These are phyloP conservation scores for Epichloe coenophiala DNA, from an alignment of 2,329 filamentous ascomycete species.

Conservation along the genomic window DNA sequence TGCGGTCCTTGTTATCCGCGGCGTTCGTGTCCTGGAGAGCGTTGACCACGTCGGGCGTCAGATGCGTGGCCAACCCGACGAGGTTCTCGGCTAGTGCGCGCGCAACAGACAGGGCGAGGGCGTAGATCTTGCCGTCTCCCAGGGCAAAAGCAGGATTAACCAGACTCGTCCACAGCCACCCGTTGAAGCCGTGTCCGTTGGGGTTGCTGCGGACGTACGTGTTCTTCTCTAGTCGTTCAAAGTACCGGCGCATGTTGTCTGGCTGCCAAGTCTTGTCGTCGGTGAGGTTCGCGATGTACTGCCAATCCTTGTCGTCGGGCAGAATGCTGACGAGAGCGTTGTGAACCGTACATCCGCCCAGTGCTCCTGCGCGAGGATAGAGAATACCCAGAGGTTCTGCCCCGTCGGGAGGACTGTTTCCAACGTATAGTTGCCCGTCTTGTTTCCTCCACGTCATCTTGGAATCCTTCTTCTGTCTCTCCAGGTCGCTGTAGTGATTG, in stretches of 20 bases:
- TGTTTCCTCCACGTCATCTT: constrained; percentile 44
- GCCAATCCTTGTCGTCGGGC: not conserved
- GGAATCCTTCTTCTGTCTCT: constrained; percentile 35
- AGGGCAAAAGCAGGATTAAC: too few species aligned
- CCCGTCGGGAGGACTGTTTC: constrained; percentile 3
- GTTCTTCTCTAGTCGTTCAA: constrained; percentile 41
- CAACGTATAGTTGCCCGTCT: constrained; percentile 34
- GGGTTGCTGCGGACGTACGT: constrained; percentile 22
- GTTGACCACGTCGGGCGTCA: too few species aligned
- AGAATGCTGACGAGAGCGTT: constrained; percentile 18
- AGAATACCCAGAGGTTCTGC: constrained; percentile 19
- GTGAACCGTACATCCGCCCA: constrained; percentile 42
- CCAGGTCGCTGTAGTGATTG: constrained; percentile 43
- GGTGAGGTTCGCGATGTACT: constrained; percentile 39
- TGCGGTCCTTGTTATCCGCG: too few species aligned
- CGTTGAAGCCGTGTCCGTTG: constrained; percentile 27
- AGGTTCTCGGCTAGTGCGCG: too few species aligned
- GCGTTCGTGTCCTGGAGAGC: too few species aligned
- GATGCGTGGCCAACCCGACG: too few species aligned
- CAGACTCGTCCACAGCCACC: too few species aligned
- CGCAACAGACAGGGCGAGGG: too few species aligned
- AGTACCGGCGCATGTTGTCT: constrained; percentile 46
- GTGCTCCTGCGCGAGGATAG: constrained; percentile 32
- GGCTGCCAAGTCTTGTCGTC: constrained; percentile 46
- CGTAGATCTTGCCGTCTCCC: too few species aligned